These are phyloP conservation scores for Dothiorella sarmentorum DNA, from an alignment of 2,329 filamentous ascomycete species.

Conservation along the genomic window DNA sequence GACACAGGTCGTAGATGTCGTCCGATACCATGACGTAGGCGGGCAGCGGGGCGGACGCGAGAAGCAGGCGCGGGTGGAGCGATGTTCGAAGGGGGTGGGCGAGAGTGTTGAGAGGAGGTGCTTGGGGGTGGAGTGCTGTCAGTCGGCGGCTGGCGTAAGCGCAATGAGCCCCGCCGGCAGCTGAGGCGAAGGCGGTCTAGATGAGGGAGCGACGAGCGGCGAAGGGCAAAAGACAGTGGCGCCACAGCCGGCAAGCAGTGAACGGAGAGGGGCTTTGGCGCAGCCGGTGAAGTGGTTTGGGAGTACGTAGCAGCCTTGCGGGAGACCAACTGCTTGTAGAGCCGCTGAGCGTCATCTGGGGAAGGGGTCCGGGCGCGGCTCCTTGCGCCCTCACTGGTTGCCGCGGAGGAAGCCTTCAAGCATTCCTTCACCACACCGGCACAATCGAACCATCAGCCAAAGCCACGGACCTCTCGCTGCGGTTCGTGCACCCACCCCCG, in stretches of 20 bases:
- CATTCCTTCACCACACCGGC: not conserved
- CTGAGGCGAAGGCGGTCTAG: constrained; percentile 8
- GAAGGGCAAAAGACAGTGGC: constrained; percentile 5
- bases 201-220: not conserved
- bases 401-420: too few relatives aligned
- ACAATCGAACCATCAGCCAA: not conserved
- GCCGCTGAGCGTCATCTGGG: not conserved
- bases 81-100: not conserved
- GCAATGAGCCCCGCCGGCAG: constrained; percentile 10
- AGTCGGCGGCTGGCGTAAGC: constrained; percentile 16
- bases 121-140: constrained; percentile 12
- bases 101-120: constrained; percentile 2
- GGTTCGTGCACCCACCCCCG: not conserved
- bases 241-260: constrained; percentile 1
- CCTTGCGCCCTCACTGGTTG: too few relatives aligned
- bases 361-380: not conserved
- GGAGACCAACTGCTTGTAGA: not conserved
- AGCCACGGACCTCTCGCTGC: too few relatives aligned
- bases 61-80: not conserved
- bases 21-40: constrained; percentile 75
- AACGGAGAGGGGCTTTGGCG: constrained; percentile 7
- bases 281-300: constrained; percentile 6
- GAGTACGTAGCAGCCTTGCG: constrained; percentile 1
- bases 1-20: constrained; percentile 85
- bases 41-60: not conserved